phyloP scores from a whole-genome alignment of 257 asterid species.

The Solanum medicagineum region DNA sequence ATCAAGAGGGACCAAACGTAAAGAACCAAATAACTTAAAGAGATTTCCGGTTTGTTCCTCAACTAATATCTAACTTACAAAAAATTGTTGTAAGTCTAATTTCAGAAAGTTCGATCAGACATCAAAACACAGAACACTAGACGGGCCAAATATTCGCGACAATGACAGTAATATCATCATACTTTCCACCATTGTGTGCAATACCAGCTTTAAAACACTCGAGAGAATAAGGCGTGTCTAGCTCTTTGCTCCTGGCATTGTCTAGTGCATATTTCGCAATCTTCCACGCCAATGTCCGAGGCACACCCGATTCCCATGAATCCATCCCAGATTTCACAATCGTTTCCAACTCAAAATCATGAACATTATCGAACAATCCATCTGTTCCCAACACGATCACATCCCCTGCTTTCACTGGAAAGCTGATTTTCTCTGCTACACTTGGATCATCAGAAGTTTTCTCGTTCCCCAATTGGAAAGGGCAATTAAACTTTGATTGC shows the following conservation, averaged over 20 bases:
- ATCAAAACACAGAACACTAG: neutral
- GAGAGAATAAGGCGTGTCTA: constrained; percentile 9
- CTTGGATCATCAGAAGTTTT: neutral
- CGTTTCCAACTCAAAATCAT: constrained; percentile 7
- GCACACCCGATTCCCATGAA: neutral
- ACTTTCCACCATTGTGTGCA: constrained; percentile 20
- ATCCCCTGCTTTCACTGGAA: constrained; percentile 20
- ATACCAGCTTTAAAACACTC: constrained; percentile 17
- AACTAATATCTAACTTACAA: neutral
- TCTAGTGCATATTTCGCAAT: neutral
- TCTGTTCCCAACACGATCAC: constrained; percentile 30
- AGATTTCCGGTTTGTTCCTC: neutral
- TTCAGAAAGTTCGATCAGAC: neutral
- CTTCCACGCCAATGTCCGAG: neutral
- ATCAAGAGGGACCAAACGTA: neutral
- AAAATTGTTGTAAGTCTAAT: neutral
- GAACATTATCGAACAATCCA: constrained; percentile 37
- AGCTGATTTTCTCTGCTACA: constrained; percentile 9
- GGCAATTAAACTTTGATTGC: constrained; percentile 16
- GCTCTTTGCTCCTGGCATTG: neutral
- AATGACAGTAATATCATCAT: constrained; percentile 40
- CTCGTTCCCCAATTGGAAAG: constrained; percentile 16
- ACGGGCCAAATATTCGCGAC: constrained; percentile 9
- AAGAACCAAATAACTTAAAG: neutral
- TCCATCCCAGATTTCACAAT: neutral